Evolutionary conservation across 2,329 filamentous ascomycete species (phyloP).

Genomic region (Curvularia sp.): DNA sequence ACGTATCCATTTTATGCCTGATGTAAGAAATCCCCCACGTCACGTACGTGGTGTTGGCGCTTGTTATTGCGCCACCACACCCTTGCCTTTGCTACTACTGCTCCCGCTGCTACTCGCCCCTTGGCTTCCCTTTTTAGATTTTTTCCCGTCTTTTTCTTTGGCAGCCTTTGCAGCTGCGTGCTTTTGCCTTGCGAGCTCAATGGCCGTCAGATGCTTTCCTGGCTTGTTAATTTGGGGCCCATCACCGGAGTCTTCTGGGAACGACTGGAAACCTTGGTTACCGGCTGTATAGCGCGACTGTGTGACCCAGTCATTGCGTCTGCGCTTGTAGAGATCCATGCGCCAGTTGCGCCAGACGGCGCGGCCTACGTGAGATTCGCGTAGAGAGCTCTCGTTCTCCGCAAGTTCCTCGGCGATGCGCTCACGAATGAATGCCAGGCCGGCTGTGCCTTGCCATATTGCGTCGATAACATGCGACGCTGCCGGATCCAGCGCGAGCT

Average conservation of each 20-base stretch:
- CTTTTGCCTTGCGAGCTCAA: constrained; percentile 65
- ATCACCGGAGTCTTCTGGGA: constrained; percentile 53
- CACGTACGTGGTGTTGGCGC: constrained; percentile 9
- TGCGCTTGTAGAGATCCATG: constrained; percentile 73
- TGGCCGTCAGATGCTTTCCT: constrained; percentile 45
- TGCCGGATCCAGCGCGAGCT: constrained; percentile 65
- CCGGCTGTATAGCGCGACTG: constrained; percentile 63
- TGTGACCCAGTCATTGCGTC: constrained; percentile 68
- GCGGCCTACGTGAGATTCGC: constrained; percentile 70
- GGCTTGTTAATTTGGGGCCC: constrained; percentile 25
- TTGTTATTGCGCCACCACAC: constrained; percentile 34
- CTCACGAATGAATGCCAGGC: constrained; percentile 71
- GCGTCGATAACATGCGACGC: constrained; percentile 73
- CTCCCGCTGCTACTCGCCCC: constrained; percentile 22
- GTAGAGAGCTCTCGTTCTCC: constrained; percentile 64
- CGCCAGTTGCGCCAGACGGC: constrained; percentile 77
- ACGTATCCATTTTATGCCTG: constrained; percentile 21
- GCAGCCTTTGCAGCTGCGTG: constrained; percentile 58
- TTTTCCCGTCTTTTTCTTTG: constrained; percentile 42
- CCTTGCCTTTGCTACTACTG: constrained; percentile 35
- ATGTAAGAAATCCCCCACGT: constrained; percentile 16
- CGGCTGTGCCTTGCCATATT: constrained; percentile 68
- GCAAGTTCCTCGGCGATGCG: constrained; percentile 69
- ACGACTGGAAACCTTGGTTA: constrained; percentile 59
- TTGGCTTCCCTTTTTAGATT: constrained; percentile 28